Evolutionary conservation across 495 filamentous ascomycete genomes (phyloP).

Genomic region (Hypomontagnella submonticulosa): DNA sequence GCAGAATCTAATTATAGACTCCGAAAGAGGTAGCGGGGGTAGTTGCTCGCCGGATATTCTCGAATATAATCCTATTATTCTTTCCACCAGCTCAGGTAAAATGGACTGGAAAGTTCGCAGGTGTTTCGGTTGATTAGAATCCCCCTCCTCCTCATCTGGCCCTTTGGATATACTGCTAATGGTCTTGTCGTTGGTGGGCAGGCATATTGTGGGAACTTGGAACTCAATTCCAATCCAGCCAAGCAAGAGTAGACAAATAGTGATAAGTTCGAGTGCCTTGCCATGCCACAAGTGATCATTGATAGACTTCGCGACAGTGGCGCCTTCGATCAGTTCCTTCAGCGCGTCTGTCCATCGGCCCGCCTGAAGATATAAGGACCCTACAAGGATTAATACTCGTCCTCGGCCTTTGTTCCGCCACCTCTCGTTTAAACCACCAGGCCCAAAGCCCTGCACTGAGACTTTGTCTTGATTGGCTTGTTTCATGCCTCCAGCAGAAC

Average conservation of each 20-base stretch:
- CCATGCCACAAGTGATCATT: slow-evolving; percentile 97
- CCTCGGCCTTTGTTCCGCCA: slow-evolving; percentile 85
- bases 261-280: slow-evolving; percentile 88
- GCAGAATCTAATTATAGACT: slow-evolving; percentile 82
- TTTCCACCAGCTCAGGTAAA: slow-evolving; percentile 72
- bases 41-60: slow-evolving; percentile 83
- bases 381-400: slow-evolving; percentile 81
- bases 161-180: slow-evolving; percentile 58
- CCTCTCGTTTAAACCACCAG: slow-evolving; percentile 75
- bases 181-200: slow-evolving; percentile 59
- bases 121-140: slow-evolving; percentile 55
- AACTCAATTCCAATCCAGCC: slow-evolving; percentile 90
- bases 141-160: slow-evolving; percentile 55
- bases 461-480: slow-evolving; percentile 77
- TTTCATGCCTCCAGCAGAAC: slow-evolving; percentile 51
- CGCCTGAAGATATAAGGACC: slow-evolving; percentile 85
- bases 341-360: slow-evolving; percentile 91
- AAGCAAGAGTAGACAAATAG: slow-evolving; percentile 83
- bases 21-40: slow-evolving; percentile 82
- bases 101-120: slow-evolving; percentile 55
- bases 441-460: slow-evolving; percentile 85
- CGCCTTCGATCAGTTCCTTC: slow-evolving; percentile 84
- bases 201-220: slow-evolving; percentile 70
- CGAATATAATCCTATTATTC: slow-evolving; percentile 83
- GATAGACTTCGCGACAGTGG: slow-evolving; percentile 76